Conservation (phyloP, 176 grass and related monocot species). For the Saccharum officinarum region DNA sequence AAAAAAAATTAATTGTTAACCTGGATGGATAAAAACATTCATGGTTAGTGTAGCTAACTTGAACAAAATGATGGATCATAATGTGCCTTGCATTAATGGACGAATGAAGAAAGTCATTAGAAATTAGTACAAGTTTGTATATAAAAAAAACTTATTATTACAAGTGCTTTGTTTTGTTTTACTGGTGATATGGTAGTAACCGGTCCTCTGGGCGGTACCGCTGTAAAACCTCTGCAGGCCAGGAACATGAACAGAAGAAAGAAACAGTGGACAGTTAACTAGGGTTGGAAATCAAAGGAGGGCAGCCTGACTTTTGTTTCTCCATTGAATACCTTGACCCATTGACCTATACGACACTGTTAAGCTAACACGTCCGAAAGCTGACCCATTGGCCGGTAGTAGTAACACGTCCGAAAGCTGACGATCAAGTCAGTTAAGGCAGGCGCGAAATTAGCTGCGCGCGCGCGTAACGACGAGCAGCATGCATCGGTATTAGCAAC, state of each 20-base stretch:
- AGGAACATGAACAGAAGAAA: neutral
- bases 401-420: no score
- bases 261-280: neutral
- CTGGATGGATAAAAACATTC: neutral
- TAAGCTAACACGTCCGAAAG: no score
- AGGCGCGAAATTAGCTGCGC: conserved; percentile 32
- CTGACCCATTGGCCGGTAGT: no score
- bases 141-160: neutral
- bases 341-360: neutral
- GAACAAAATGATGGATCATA: neutral
- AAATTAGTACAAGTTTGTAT: neutral
- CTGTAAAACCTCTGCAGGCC: neutral
- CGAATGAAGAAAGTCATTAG: neutral
- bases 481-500: neutral
- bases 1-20: no score
- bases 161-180: neutral
- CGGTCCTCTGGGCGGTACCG: no score
- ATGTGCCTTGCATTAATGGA: neutral
- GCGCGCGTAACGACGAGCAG: conserved; percentile 27
- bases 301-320: neutral
- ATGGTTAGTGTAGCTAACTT: neutral
- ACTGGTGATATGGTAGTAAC: no score
- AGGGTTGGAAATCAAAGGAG: neutral
- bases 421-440: no score
- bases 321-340: neutral